These are phyloP conservation scores for Debaryomyces sp. DNA, from an alignment of 1,139 yeast genomes.

Conservation along the genomic window DNA sequence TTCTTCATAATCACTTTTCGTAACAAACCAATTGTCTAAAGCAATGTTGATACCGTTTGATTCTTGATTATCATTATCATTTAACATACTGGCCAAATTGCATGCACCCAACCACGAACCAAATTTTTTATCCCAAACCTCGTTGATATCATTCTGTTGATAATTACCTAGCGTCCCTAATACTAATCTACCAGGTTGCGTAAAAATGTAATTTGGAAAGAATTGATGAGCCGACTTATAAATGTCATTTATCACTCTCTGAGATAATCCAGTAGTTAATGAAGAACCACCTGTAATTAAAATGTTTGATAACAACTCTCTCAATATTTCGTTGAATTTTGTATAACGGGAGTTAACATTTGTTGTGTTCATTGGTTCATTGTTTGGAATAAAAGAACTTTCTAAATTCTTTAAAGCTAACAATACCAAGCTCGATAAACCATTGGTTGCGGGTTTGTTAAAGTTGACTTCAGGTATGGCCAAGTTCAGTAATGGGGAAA, in stretches of 20 bases:
- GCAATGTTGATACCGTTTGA: slow-evolving; percentile 48
- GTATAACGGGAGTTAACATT: slow-evolving; percentile 32
- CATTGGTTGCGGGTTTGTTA: slow-evolving; percentile 44
- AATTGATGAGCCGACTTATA: slow-evolving; percentile 45
- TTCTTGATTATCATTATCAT: slow-evolving; percentile 41
- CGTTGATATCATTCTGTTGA: slow-evolving; percentile 33
- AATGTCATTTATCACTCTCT: slow-evolving; percentile 62
- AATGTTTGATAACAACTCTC: slow-evolving; percentile 54
- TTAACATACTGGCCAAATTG: slow-evolving; percentile 56
- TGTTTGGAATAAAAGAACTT: slow-evolving; percentile 30
- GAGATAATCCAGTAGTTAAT: slow-evolving; percentile 60
- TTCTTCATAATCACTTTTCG: slow-evolving; percentile 61
- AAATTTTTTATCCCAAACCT: slow-evolving; percentile 55
- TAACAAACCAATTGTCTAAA: slow-evolving; percentile 55
- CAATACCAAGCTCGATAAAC: slow-evolving; percentile 43
- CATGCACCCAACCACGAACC: slow-evolving; percentile 73
- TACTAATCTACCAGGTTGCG: slow-evolving; percentile 20
- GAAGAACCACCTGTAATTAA: slow-evolving; percentile 71
- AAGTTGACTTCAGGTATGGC: slow-evolving; percentile 40
- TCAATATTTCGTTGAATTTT: slow-evolving; percentile 44
- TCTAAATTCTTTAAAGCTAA: slow-evolving; percentile 42
- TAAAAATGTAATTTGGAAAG: slow-evolving; percentile 52
- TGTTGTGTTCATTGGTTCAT: slow-evolving; percentile 18
- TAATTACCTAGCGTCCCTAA: slow-evolving; percentile 27
- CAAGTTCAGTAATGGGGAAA: slow-evolving; percentile 34